Base-by-base conservation (phyloP, 441 rosid species). In the Arabidopsis lyrata region DNA sequence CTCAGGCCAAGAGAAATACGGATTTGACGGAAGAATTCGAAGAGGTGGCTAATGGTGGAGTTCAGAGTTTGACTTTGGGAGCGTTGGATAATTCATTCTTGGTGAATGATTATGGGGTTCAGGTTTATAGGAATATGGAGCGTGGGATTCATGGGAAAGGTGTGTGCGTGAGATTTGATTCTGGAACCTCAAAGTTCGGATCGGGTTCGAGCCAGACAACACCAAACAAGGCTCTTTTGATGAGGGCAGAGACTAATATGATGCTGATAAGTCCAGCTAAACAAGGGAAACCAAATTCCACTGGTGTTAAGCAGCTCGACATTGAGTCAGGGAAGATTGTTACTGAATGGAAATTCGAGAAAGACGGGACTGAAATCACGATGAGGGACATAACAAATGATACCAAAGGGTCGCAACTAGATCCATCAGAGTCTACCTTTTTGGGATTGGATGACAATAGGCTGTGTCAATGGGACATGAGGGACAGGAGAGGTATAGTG, bases 401-500 rank as follows among this genome's bases (percentile, higher is more conserved):
- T 69, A 81, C 88, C 1, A 87, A 89, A 78, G 87, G 88, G 16
- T 84, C 94, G 5, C 94, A 89, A 80, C 73, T 89, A 74, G 91
- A 89, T 83, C 94, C 94, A 1, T 89, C 94, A 0, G 94, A 89
- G 54, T 81, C 87, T 2, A 89, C 94, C 0, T 85, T 89, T 75
- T 80, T 89, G 79, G 94, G 94, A 35, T 81, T 89, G 65, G 94
- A 89, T 77, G 88, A 89, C 75, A 89, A 82, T 66, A 84, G 94
- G 82, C 74, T 89, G 68, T 89, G 94, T 69, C 94, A 87, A 15
- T 89, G 94, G 94, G 94, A 89, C 81, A 87, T 84, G 90, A 82
- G 94, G 77, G 94, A 89, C 56, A 78, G 77, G 67, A 74, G 82
- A 44, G 94, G 94, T 44, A 78, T 89, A 22, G 91, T 89, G 48